Conservation (phyloP, 495 filamentous ascomycete species). For the Clavariopsis aquatica region DNA sequence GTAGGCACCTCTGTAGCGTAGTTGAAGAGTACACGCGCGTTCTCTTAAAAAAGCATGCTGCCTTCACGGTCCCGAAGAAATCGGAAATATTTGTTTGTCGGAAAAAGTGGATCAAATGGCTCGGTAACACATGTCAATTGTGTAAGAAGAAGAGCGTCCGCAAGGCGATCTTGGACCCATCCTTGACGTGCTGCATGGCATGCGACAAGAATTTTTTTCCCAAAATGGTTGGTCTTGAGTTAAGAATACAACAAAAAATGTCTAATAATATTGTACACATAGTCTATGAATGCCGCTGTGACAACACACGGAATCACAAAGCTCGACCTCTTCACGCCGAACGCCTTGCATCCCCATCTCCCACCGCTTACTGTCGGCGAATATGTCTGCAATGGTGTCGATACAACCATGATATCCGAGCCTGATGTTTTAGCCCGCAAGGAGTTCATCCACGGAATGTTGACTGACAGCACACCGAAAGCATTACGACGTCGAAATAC, state of each 20-base stretch:
- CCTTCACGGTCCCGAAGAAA: neutral
- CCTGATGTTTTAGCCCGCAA: conserved; percentile 20
- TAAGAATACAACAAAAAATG: too few relatives aligned
- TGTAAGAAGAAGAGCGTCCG: conserved; percentile 16
- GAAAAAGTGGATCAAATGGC: conserved; percentile 23
- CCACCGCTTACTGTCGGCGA: conserved; percentile 9
- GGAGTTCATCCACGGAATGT: conserved; percentile 1
- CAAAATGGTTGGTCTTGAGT: conserved; percentile 15
- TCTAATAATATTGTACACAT: neutral
- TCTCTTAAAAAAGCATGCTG: conserved; percentile 21
- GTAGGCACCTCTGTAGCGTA: conserved; percentile 5
- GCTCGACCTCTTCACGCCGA: conserved; percentile 34
- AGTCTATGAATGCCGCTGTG: conserved; percentile 24
- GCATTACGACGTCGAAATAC: neutral
- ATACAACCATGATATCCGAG: conserved; percentile 10
- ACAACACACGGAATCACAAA: conserved; percentile 4
- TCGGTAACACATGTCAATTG: conserved; percentile 8
- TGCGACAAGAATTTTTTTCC: conserved; percentile 20
- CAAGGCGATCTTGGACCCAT: conserved; percentile 18
- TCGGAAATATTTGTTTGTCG: neutral
- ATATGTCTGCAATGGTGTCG: conserved; percentile 7
- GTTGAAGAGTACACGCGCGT: conserved; percentile 24
- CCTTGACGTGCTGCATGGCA: conserved; percentile 13
- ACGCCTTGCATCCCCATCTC: conserved; percentile 17
- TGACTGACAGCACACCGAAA: neutral